Base-by-base conservation (phyloP, 2,329 filamentous ascomycete species). In the Ascochyta fabae region DNA sequence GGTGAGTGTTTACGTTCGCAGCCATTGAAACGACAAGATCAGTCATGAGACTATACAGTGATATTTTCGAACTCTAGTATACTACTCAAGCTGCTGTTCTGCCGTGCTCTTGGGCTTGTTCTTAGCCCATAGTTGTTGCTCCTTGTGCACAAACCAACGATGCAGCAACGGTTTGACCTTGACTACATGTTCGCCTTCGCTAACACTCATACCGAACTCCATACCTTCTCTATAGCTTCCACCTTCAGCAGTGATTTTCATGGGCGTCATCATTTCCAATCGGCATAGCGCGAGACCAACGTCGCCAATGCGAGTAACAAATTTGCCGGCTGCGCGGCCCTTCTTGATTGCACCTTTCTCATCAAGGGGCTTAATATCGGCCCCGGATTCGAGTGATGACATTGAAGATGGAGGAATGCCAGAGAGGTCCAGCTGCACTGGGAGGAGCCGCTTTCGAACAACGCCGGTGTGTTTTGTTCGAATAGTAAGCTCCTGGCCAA, bases 401-500 rank as follows among this genome's bases (percentile, higher is more conserved):
- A 23, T 48, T 4, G 45, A 39, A 22, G 27, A 13, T 9, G 13
- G 13, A 26, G 60, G 19, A 3, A 38, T 15, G 8, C 56, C 44
- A 52, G 62, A 23, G 62, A 66, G 24, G 73, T 94, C 95, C 15
- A 97, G 70, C 61, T 89, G 78, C 31, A 94, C 87, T 0, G 95
- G 95, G 48, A 99, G 75, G 45, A 98, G 86, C 45, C 95, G 84
- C 81, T 97, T 96, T 58, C 95, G 84, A 36, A 99, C 91, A 15
- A 99, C 91, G 22, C 95, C 95, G 12, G 90, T 93, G 77, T 99
- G 95, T 73, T 93, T 89, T 1, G 95, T 99, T 38, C 95, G 88
- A 62, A 98, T 96, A 1, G 95, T 98, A 61, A 99, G 83, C 76
- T 99, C 95, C 77, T 99, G 95, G 0, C 95, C 95, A 7, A 98